These are phyloP conservation scores for Aegilops umbellulata DNA, from an alignment of 176 grass and related monocot species.

Conservation along the genomic window DNA sequence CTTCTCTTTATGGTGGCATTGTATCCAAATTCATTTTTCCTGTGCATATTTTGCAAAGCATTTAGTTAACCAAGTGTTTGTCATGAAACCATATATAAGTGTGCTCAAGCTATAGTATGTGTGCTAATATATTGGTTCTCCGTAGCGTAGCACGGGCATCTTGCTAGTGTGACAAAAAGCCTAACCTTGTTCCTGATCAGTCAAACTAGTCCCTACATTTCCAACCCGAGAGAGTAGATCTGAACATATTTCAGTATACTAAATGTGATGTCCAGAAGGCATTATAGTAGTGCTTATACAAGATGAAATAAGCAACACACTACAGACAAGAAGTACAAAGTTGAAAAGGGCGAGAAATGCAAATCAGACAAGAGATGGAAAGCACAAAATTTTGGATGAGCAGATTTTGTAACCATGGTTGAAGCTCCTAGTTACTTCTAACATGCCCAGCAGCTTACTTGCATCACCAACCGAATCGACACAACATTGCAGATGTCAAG, in stretches of 20 bases:
- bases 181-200: too few species aligned
- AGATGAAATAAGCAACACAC: not conserved
- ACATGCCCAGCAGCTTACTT: not conserved
- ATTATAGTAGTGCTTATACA: not conserved
- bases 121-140: too few species aligned
- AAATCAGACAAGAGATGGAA: not conserved
- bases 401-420: not conserved
- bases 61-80: too few species aligned
- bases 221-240: not conserved
- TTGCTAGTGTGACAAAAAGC: too few species aligned
- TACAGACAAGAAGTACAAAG: not conserved
- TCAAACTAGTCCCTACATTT: not conserved
- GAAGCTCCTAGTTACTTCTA: not conserved
- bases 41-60: too few species aligned
- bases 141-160: too few species aligned
- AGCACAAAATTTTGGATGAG: not conserved
- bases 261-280: not conserved
- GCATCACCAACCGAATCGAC: not conserved
- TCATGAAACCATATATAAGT: too few species aligned
- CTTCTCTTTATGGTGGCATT: too few species aligned
- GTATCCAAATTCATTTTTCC: too few species aligned
- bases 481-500: not conserved
- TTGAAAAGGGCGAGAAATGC: not conserved
- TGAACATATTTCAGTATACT: not conserved
- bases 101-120: too few species aligned